Conservation (phyloP, 129 eudicot genomes). For the Logfia minima region DNA sequence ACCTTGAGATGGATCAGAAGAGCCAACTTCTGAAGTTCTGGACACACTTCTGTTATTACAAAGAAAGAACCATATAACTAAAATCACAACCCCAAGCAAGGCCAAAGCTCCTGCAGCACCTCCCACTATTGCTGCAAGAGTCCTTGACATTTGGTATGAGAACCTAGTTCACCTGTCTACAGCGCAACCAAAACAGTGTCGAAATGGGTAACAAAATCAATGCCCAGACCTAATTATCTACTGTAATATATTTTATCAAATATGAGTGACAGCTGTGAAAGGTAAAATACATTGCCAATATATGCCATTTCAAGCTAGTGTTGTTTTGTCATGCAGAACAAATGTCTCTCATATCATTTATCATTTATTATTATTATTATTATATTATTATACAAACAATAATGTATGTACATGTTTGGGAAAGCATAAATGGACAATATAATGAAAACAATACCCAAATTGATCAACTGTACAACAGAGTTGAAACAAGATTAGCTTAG, state of each 20-base stretch:
- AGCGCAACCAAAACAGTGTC: background rate
- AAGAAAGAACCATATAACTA: constrained; percentile 65
- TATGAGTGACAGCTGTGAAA: constrained; percentile 8
- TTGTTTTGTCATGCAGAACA: constrained; percentile 14
- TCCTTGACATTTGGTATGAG: constrained; percentile 72
- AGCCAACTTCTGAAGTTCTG: constrained; percentile 85
- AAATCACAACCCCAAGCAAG: constrained; percentile 57
- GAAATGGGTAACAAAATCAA: background rate
- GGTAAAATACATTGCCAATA: constrained; percentile 13
- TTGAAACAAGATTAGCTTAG: constrained; percentile 24
- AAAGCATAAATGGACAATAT: background rate
- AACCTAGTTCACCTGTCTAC: constrained; percentile 48
- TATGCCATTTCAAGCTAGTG: constrained; percentile 6
- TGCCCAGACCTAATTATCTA: constrained; percentile 4
- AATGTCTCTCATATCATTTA: background rate
- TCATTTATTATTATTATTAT: no score
- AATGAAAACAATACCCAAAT: constrained; percentile 20
- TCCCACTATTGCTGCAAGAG: constrained; percentile 94
- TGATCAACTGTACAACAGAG: constrained; percentile 6
- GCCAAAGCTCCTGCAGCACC: constrained; percentile 99
- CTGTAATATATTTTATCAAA: background rate
- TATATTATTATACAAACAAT: background rate
- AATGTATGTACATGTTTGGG: background rate
- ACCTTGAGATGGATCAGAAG: constrained; percentile 95
- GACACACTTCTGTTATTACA: constrained; percentile 56